Evolutionary conservation across 768 basidiomycete genomes (phyloP).

Genomic region (Suillus tomentosus): DNA sequence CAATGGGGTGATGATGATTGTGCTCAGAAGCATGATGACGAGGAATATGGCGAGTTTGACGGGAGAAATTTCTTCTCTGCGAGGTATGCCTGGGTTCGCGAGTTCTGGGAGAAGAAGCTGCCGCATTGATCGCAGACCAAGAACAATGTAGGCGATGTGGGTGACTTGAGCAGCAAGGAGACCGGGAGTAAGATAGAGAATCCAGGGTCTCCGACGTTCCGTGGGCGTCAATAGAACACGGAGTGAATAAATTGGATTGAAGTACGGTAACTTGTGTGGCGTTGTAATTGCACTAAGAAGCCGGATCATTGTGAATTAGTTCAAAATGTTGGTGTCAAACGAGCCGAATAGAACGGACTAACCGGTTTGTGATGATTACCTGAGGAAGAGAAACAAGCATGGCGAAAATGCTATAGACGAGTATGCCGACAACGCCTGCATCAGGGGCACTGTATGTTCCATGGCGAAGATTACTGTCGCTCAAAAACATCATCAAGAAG

Average conservation of each 20-base stretch:
- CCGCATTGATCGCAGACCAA: conserved; percentile 45
- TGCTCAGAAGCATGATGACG: conserved; percentile 55
- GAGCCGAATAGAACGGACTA: conserved; percentile 22
- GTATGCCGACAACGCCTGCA: conserved; percentile 58
- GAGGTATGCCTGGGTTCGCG: conserved; percentile 32
- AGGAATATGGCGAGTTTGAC: conserved; percentile 59
- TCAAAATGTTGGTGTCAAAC: background rate
- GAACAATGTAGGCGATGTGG: conserved; percentile 47
- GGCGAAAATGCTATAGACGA: conserved; percentile 64
- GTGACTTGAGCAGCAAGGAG: conserved; percentile 46
- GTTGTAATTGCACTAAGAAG: conserved; percentile 74
- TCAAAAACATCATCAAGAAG: conserved; percentile 59
- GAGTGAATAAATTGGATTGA: conserved; percentile 56
- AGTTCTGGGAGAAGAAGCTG: conserved; percentile 62
- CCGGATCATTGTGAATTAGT: conserved; percentile 3
- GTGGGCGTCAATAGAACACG: conserved; percentile 79
- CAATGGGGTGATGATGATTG: conserved; percentile 65
- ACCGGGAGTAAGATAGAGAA: conserved; percentile 78
- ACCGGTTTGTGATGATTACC: conserved; percentile 79
- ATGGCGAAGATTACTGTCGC: conserved; percentile 59
- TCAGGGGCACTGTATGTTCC: conserved; percentile 67
- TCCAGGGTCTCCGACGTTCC: conserved; percentile 77
- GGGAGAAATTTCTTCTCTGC: conserved; percentile 46
- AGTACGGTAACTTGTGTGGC: conserved; percentile 72
- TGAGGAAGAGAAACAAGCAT: conserved; percentile 70